Base-by-base conservation (phyloP, 2,329 filamentous ascomycete species). In the Hysterium pulicare region DNA sequence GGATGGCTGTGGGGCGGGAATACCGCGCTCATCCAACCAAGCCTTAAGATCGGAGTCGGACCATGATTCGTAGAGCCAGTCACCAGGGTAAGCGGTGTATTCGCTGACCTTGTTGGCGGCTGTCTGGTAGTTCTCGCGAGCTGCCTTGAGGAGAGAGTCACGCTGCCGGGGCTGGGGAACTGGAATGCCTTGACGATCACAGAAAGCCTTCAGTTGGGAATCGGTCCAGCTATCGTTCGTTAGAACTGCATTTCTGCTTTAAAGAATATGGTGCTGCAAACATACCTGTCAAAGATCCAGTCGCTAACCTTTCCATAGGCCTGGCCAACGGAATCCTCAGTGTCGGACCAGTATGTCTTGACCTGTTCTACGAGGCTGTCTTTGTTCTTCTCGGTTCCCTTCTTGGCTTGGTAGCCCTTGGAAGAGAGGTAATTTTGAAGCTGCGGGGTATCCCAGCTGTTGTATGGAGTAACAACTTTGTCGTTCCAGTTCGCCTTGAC, bases 41-140 rank as follows among this genome's bases (percentile, higher is more conserved):
- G 87, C 79, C 76, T 97, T 97, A 49, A 95, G 73, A 38, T 96
- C 91, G 51, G 90, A 96, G 51, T 95, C 87, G 40, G 87, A 84
- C 93, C 93, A 98, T 6, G 84, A 77, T 47, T 83, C 78, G 64
- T 96, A 98, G 33, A 97, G 74, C 93, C 93, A 97, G 71, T 96
- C 82, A 30, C 93, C 93, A 24, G 93, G 93, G 62, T 97, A 97
- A n/a, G 82, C 72, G 40, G 81, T 72, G 11, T 88, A 85, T 70
- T 96, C 85, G 47, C 87, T 87, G 42, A 76, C 66, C 67, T 83
- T 84, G 68, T 88, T 83, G 13, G 91, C 89, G 44, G 83, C 70
- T 1, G 79, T 70, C 55, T 95, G 87, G 62, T 95, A 97, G 69
- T 82, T 90, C 50, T 85, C 77, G 49, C 91, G 88, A 46, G 83